Evolutionary conservation across 2,329 filamentous ascomycete genomes (phyloP).

Genomic region (Cladosporium phlei): DNA sequence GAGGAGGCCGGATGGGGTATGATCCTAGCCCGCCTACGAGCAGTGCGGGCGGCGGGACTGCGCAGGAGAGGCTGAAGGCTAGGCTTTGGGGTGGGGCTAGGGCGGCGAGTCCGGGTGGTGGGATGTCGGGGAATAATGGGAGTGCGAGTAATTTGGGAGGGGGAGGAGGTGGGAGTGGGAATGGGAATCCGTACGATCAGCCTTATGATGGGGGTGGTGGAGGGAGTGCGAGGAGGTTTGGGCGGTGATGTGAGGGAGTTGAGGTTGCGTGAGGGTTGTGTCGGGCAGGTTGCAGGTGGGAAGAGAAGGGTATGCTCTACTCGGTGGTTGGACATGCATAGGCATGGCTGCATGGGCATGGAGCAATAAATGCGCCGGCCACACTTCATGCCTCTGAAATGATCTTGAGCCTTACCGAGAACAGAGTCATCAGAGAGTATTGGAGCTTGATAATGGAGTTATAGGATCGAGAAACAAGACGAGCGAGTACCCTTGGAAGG

Average conservation of each 20-base stretch:
- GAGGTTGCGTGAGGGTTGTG: neutral
- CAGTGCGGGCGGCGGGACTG: slow-evolving; percentile 49
- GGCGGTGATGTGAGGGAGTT: slow-evolving; percentile 2
- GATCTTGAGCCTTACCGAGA: too few species aligned
- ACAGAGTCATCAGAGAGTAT: too few species aligned
- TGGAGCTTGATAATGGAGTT: too few species aligned
- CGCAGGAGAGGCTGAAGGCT: slow-evolving; percentile 78
- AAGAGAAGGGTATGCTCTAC: too few species aligned
- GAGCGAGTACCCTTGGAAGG: too few species aligned
- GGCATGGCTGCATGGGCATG: too few species aligned
- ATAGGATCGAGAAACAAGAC: too few species aligned
- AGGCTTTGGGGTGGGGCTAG: slow-evolving; percentile 55
- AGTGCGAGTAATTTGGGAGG: neutral
- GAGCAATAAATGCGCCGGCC: too few species aligned
- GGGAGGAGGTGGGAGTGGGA: slow-evolving; percentile 3
- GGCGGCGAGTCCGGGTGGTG: slow-evolving; percentile 11
- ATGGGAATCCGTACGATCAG: slow-evolving; percentile 12
- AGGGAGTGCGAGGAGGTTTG: slow-evolving; percentile 7
- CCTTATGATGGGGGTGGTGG: slow-evolving; percentile 19
- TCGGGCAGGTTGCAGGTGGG: too few species aligned
- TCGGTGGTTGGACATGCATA: too few species aligned
- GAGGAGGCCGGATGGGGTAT: slow-evolving; percentile 31
- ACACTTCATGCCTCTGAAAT: too few species aligned
- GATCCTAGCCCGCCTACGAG: slow-evolving; percentile 32
- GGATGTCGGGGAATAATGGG: neutral